Evolutionary conservation across 2,329 filamentous ascomycete genomes (phyloP), one percentile per base, ranked within the genome.

Genomic region (Sphaerulina populicola): DNA sequence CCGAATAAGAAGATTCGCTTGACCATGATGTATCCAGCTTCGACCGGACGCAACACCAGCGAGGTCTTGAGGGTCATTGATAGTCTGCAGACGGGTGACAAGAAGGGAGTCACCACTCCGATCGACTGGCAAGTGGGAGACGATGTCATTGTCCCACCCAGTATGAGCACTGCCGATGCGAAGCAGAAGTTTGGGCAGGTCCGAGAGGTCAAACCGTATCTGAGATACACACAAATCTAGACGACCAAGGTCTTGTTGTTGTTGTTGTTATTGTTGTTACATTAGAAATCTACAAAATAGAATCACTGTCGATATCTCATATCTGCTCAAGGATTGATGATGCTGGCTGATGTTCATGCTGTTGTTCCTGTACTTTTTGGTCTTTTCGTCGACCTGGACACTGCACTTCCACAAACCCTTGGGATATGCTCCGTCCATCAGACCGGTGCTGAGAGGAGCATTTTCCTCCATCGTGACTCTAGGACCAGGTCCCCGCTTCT

Each of bases 1-100:
- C 89, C 89, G 58, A 82, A 81, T 72, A 95, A 94, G 83, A 91
- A 85, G 71, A 93, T 95, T 73, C 85, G 90, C 64, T 82, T 90
- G 68, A 94, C 88, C 69, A 85, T 95, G 75, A 83, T 86, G 67
- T 96, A 95, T 77, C 90, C 90, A 39, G 89, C 90, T 55, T 90
- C 85, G 53, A 94, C 88, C 41, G 90, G 90, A 33, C 68, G 78
- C 41, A 81, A 81, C 62, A 74, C 75, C 6, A 69, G 71, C 5
- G 78, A 81, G 64, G 77, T 81, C 41, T 65, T 81, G 53, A 69
- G 78, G 41, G 77, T 81, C 38, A 74, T 81, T 57, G 78, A 81
- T 63, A 75, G 73, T 30, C 65, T 81, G 54, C 78, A 80, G 69
- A 75, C 72, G 11, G 88, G 85, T 53, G 90, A 95, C 74, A 89